Base-by-base conservation (phyloP, 352 stramenopile species). In the Paralagenidium karlingii region DNA sequence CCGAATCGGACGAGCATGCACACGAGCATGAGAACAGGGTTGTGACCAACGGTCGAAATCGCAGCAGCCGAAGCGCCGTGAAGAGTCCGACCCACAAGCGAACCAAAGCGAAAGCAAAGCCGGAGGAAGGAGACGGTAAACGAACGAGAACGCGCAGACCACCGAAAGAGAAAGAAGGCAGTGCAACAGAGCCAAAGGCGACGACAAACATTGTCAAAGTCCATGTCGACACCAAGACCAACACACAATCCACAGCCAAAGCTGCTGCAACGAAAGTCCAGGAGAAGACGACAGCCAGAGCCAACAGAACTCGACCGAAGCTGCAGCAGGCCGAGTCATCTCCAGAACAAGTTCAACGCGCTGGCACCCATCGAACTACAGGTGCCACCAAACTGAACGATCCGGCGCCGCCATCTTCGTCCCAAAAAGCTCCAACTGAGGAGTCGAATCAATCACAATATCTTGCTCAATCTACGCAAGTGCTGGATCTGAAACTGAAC, bases 401-500 rank as follows among this genome's bases (percentile, higher is more conserved):
- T n/a, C n/a, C n/a, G n/a, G n/a, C n/a, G n/a, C n/a, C n/a, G n/a
- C n/a, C n/a, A n/a, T n/a, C n/a, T n/a, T n/a, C n/a, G n/a, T n/a
- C n/a, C n/a, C n/a, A n/a, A n/a, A n/a, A 7, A 36, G 22, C 7
- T 36, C 30, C 19, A 36, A 36, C 5, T 8, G 30, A 46, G 28
- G 25, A 24, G 22, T 11, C 44, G 45, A 12, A 27, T 9, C 38
- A 53, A 3, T 24, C 51, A 10, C 16, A 29, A 30, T 29, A 37
- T 20, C 36, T 59, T 27, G 45, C 45, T 37, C 52, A 75, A 32
- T 79, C 76, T 42, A 68, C 79, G 33, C 49, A 66, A 11, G 53
- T 38, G 30, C 60, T 75, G 42, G 68, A 60, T 43, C 45, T 76
- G 38, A 59, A 70, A 30, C 28, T 41, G 19, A 16, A 8, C 21